These are phyloP conservation scores for Penicillium sp. DNA, from an alignment of 2,329 filamentous ascomycete genomes.

Conservation along the genomic window DNA sequence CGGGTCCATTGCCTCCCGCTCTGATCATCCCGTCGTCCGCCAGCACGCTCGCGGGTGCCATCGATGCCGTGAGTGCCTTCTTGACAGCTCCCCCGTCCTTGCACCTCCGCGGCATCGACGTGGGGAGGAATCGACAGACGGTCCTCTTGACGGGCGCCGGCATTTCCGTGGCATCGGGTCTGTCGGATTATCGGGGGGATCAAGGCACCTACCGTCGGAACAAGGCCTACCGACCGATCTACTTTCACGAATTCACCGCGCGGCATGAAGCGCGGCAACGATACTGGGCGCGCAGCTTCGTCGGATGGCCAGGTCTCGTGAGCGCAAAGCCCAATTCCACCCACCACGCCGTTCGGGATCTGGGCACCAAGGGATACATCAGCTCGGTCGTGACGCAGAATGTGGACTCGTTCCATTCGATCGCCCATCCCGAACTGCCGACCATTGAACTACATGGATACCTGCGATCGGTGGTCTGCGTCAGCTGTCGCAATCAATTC, in stretches of 20 bases:
- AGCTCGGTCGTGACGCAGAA: slow-evolving; percentile 85
- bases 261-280: slow-evolving; percentile 80
- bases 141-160: slow-evolving; percentile 75
- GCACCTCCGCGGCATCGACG: slow-evolving; percentile 41
- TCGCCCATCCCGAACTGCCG: slow-evolving; percentile 65
- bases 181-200: slow-evolving; percentile 85
- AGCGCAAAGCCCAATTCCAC: slow-evolving; percentile 72
- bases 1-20: slow-evolving; percentile 69
- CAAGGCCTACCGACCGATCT: slow-evolving; percentile 83
- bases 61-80: slow-evolving; percentile 72
- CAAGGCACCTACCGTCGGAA: slow-evolving; percentile 92
- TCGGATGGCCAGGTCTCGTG: slow-evolving; percentile 81
- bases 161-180: slow-evolving; percentile 84
- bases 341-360: slow-evolving; percentile 68
- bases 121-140: slow-evolving; percentile 49
- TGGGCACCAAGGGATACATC: slow-evolving; percentile 67
- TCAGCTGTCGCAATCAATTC: slow-evolving; percentile 67
- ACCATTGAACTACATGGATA: slow-evolving; percentile 90
- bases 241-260: slow-evolving; percentile 79
- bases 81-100: slow-evolving; percentile 56
- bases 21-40: slow-evolving; percentile 69
- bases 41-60: slow-evolving; percentile 62
- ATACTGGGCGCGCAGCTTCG: slow-evolving; percentile 92
- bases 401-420: slow-evolving; percentile 86
- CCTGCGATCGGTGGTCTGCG: slow-evolving; percentile 72